phyloP scores from a whole-genome alignment of 495 filamentous ascomycete species.

The Penicillium diatomitis region DNA sequence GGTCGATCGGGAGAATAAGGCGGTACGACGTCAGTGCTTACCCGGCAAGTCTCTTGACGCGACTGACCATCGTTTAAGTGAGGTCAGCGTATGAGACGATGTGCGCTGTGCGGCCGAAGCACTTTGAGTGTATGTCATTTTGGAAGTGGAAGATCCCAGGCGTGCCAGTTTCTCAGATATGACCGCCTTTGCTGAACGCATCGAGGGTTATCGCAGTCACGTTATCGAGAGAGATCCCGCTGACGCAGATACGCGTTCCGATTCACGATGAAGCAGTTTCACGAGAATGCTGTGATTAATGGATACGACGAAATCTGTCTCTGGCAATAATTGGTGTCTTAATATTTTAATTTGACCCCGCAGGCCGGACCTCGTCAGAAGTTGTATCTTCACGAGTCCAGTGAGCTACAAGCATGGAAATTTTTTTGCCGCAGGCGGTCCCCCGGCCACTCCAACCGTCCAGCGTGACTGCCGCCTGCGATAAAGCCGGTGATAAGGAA shows the following conservation, averaged over 20 bases:
- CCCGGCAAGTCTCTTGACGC: constrained; percentile 60
- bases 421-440: constrained; percentile 8
- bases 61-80: constrained; percentile 74
- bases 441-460: background rate
- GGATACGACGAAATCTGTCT: no score
- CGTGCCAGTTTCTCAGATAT: constrained; percentile 24
- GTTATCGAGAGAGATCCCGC: background rate
- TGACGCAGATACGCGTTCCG: background rate
- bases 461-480: background rate
- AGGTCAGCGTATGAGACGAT: constrained; percentile 54
- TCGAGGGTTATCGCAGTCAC: background rate
- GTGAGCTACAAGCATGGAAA: background rate
- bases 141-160: constrained; percentile 7
- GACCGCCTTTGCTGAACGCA: constrained; percentile 36
- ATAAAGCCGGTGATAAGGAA: background rate
- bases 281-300: no score
- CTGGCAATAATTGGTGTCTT: no score
- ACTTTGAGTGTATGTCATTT: constrained; percentile 16
- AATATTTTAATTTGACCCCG: background rate
- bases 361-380: background rate
- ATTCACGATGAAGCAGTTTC: background rate
- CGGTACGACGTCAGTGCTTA: constrained; percentile 13
- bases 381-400: background rate
- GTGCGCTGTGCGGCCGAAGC: constrained; percentile 8
- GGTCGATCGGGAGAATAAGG: no score